phyloP scores from a whole-genome alignment of 2,329 filamentous ascomycete genomes.

The Microascus cirrosus region DNA sequence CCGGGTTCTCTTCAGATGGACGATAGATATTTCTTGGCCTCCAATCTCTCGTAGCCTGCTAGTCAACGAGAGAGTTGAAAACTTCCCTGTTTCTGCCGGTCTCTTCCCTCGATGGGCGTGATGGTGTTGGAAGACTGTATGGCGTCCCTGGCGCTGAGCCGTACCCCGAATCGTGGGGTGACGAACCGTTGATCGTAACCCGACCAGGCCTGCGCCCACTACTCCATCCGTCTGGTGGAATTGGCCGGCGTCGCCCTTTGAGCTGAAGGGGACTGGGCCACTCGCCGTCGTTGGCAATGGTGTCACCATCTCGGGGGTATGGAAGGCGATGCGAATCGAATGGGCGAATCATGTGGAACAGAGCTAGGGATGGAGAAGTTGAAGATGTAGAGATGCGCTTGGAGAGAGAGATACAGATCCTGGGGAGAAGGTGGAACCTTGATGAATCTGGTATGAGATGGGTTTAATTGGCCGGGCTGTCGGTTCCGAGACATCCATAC shows the following conservation, averaged over 20 bases:
- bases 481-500: conserved; percentile 1
- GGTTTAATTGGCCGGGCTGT: not conserved
- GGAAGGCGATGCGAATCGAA: not conserved
- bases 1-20: not conserved
- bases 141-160: conserved; percentile 1
- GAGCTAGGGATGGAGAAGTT: not conserved
- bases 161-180: conserved; percentile 2
- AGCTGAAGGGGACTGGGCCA: not conserved
- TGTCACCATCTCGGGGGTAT: not conserved
- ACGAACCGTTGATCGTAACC: not conserved
- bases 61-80: not conserved
- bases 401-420: not conserved
- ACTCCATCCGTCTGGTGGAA: not conserved
- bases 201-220: not conserved
- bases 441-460: not conserved
- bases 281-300: not conserved
- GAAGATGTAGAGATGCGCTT: not conserved
- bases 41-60: not conserved
- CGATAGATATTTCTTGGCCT: not conserved
- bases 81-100: not conserved
- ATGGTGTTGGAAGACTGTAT: not conserved
- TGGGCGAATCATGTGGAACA: not conserved
- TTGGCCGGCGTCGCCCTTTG: not conserved
- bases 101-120: not conserved
- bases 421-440: not conserved